phyloP scores from a whole-genome alignment of 768 basidiomycete species.

The Tulasnella sp. region DNA sequence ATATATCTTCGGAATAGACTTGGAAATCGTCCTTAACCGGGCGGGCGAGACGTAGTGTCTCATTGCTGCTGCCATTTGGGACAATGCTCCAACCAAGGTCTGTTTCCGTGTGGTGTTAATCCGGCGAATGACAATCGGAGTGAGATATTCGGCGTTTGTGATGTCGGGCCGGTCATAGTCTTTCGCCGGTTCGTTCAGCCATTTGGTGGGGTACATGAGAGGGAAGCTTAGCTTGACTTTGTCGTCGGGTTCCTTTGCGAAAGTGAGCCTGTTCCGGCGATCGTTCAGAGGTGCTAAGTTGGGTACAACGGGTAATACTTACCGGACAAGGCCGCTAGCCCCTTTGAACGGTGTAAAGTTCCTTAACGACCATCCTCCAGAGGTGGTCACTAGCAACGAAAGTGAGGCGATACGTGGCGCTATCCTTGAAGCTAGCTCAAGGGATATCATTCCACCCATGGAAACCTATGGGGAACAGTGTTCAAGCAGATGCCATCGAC shows the following conservation, averaged over 20 bases:
- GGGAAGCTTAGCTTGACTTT: constrained; percentile 42
- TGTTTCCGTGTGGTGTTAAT: constrained; percentile 47
- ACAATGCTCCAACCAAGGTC: constrained; percentile 46
- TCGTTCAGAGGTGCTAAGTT: neutral
- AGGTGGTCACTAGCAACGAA: constrained; percentile 55
- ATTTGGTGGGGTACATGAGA: constrained; percentile 49
- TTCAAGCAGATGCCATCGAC: neutral
- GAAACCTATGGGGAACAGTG: constrained; percentile 29
- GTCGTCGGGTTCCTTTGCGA: constrained; percentile 31
- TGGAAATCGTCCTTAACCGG: constrained; percentile 38
- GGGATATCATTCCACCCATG: constrained; percentile 76
- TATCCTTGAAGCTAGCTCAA: constrained; percentile 59
- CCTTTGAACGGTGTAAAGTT: constrained; percentile 42
- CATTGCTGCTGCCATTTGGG: constrained; percentile 58
- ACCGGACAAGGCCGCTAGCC: neutral
- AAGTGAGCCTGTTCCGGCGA: neutral
- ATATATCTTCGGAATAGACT: constrained; percentile 49
- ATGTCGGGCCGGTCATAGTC: constrained; percentile 41
- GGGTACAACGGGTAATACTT: neutral
- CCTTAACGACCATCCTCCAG: constrained; percentile 44
- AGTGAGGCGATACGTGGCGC: constrained; percentile 58
- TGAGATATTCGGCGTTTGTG: constrained; percentile 53
- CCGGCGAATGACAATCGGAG: constrained; percentile 41
- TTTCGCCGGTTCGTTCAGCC: constrained; percentile 45
- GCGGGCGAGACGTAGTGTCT: constrained; percentile 47